Base-by-base conservation (phyloP, 768 basidiomycete species). In the Naganishia vaughanmartiniae region DNA sequence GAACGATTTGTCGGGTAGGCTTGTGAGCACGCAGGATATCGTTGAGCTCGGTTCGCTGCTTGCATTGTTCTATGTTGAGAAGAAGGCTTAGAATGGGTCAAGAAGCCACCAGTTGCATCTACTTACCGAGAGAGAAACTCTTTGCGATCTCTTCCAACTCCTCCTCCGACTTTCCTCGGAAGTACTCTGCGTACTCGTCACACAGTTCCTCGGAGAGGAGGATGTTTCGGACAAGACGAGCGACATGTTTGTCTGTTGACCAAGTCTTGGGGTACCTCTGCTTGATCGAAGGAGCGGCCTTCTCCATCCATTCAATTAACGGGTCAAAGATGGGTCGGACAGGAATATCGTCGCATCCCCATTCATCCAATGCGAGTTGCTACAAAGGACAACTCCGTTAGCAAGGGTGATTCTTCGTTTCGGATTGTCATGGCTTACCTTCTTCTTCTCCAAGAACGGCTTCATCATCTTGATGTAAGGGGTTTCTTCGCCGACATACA, bases 101-200 rank as follows among this genome's bases (percentile, higher is more conserved):
- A 31, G n/a, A 39, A 24, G 34, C 21, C 21, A n/a, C 4, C 15
- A 30, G 9, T n/a, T 31, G 34, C 46, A 19, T 24, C 4, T 46
- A 73, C 77, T 66, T 65, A 77, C 76, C 65, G 74, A 87, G 89
- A 78, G 83, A 84, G 83, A 92, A 91, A 79, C 89, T 89, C 74
- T 84, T 83, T n/a, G 90, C 90, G 58, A 92, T 84, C 72, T 82
- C 85, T 73, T 92, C 90, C 53, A 92, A 77, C 82, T 90, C 87
- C 60, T 78, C 83, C 36, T 76, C 73, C 14, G 72, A 72, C 66
- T 83, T 79, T 12, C 79, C 83, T 33, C 74, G 72, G 72, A 84
- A 82, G 45, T 81, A 78, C 74, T 85, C 82, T 39, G 80, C 78
- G 66, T 73, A 80, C 58, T 80, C 76, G 17, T 69, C 63, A 46